These are phyloP conservation scores for Diversispora epigaea DNA, from an alignment of 192 early-diverging fungal genomes.

Conservation along the genomic window DNA sequence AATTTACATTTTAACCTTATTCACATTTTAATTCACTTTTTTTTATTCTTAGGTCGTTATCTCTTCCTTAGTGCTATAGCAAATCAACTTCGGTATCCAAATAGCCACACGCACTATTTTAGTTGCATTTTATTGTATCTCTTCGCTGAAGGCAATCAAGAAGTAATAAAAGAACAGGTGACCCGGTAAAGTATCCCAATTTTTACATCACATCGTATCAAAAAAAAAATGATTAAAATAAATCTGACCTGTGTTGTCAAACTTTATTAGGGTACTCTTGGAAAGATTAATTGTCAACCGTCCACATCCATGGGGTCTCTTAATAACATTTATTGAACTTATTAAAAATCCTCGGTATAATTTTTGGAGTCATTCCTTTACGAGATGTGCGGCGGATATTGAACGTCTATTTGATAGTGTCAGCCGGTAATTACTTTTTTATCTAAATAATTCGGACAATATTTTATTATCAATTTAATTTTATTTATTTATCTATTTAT, in stretches of 20 bases:
- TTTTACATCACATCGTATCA: no score
- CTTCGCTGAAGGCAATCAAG: slow-evolving; percentile 75
- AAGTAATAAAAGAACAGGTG: slow-evolving; percentile 91
- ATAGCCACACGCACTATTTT: slow-evolving; percentile 94
- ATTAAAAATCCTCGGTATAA: slow-evolving; percentile 80
- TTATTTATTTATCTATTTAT: neutral
- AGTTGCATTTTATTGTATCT: slow-evolving; percentile 84
- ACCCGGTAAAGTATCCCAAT: slow-evolving; percentile 78
- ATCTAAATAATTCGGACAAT: neutral
- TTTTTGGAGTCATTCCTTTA: slow-evolving; percentile 62
- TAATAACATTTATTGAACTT: slow-evolving; percentile 97
- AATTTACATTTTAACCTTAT: neutral
- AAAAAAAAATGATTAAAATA: no score
- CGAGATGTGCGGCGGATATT: slow-evolving; percentile 75
- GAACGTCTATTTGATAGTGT: slow-evolving; percentile 78
- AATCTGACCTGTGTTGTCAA: no score
- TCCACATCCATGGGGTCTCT: slow-evolving; percentile 96
- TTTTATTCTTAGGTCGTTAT: slow-evolving; percentile 63
- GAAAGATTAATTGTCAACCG: slow-evolving; percentile 95
- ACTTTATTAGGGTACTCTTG: slow-evolving; percentile 70
- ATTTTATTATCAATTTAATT: neutral
- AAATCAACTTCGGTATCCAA: slow-evolving; percentile 97
- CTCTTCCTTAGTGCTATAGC: slow-evolving; percentile 87
- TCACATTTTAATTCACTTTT: neutral
- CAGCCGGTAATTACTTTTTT: slow-evolving; percentile 38